These are phyloP conservation scores for Penicillium salamii DNA, from an alignment of 495 filamentous ascomycete species.

Conservation along the genomic window DNA sequence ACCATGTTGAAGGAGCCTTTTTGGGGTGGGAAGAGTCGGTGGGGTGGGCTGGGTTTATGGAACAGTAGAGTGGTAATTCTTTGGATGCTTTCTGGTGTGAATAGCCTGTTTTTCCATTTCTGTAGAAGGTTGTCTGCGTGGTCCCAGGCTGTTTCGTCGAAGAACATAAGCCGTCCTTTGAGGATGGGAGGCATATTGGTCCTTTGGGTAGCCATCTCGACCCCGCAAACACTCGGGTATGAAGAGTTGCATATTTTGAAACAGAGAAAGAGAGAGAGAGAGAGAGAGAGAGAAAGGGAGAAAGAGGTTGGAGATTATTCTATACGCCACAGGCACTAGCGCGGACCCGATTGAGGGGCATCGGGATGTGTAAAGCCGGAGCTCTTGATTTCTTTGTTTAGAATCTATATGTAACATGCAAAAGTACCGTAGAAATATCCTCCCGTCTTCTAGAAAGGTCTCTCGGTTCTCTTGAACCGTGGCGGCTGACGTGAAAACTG, in stretches of 20 bases:
- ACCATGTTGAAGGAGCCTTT: constrained; percentile 7
- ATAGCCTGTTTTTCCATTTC: background rate
- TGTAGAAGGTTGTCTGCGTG: background rate
- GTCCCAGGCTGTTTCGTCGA: constrained; percentile 4
- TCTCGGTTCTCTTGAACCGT: constrained; percentile 50
- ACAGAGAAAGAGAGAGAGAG: no score
- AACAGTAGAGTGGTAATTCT: background rate
- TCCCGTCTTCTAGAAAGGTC: constrained; percentile 32
- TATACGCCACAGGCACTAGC: background rate
- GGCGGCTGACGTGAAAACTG: constrained; percentile 52
- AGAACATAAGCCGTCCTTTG: constrained; percentile 3
- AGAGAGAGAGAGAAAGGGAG: no score
- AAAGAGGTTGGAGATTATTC: no score
- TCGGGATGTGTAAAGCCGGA: background rate
- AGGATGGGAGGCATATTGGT: background rate
- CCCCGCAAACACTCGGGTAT: background rate
- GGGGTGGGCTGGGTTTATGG: background rate
- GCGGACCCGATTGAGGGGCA: background rate
- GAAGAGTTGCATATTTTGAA: background rate
- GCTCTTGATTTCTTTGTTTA: background rate
- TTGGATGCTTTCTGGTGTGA: background rate
- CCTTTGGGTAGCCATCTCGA: background rate
- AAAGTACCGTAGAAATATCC: no score
- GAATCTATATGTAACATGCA: no score
- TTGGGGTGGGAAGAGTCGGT: background rate